These are phyloP conservation scores for Excoecaria cochinchinensis DNA, from an alignment of 345 rosid species.

Conservation along the genomic window DNA sequence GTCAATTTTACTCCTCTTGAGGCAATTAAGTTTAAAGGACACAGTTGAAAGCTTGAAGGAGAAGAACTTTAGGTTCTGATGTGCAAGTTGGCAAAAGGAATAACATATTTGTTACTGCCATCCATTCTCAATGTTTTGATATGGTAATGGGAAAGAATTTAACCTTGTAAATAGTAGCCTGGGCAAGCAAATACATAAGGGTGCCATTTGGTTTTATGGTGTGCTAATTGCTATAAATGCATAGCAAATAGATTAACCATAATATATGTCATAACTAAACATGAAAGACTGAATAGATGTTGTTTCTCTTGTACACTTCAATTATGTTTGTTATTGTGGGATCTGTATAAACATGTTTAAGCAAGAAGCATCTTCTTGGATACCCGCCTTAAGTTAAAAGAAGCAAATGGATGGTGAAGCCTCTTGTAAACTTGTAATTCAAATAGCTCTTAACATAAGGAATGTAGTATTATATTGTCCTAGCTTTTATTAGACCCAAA, in stretches of 20 bases:
- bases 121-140: neutral
- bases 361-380: too few species aligned
- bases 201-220: neutral
- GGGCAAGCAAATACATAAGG: neutral
- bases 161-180: too few species aligned
- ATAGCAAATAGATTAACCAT: neutral
- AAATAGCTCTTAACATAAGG: too few species aligned
- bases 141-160: neutral
- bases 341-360: too few species aligned
- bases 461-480: too few species aligned
- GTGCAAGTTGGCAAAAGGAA: neutral
- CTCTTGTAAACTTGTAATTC: too few species aligned
- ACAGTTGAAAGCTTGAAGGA: constrained; percentile 31
- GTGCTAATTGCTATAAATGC: neutral
- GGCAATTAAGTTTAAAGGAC: constrained; percentile 22
- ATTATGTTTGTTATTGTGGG: too few species aligned
- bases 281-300: neutral
- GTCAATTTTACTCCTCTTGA: constrained; percentile 30
- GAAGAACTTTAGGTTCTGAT: constrained; percentile 18
- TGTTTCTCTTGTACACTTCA: neutral
- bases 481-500: too few species aligned
- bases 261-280: neutral
- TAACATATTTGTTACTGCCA: neutral
- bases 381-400: too few species aligned
- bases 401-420: too few species aligned